Evolutionary conservation across 768 basidiomycete genomes (phyloP), one percentile per base, ranked within the genome.

Genomic region (Panaeolus papilionaceus): DNA sequence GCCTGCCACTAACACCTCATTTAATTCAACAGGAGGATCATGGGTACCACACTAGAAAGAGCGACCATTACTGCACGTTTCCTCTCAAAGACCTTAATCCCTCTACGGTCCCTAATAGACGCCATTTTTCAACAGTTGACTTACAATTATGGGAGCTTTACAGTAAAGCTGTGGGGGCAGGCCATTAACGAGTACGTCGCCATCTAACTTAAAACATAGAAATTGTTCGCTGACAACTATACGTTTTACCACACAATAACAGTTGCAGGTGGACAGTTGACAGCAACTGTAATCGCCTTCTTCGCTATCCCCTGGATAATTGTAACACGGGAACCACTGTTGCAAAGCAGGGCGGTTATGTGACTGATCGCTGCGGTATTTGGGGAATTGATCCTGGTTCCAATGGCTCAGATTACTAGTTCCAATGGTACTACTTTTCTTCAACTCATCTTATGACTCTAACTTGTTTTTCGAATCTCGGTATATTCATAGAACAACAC

Each of bases 221-320:
- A 14, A 7, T 39, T 40, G 39, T 2, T 40, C 9, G 9, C 39
- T 40, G n/a, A 45, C 16, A 3, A 42, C 40, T 3, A 2, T 3
- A 10, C 1, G 16, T 11, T 9, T 42, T 42, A 42, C n/a, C 18
- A n/a, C 44, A 45, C 12, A 40, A 1, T 64, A 62, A 64, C 40
- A 54, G 66, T 14, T 64, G 70, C 38, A 14, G 8, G 33, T 72
- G 67, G 47, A 62, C 45, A 16, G 67, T 71, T 40, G 72, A 71
- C 28, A 63, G 68, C 20, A 72, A 72, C 58, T 72, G 69, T 38
- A 69, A 68, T 65, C 64, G 71, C 14, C 71, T 72, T 40, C 71
- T 73, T 47, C 66, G 72, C 5, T 37, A 67, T n/a, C 68, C 68
- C 4, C 45, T 69, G 26, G 70, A 73, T 47, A 10, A 51, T 23